Conservation (phyloP, 768 basidiomycete species). For the Russula griseocarnosa region DNA sequence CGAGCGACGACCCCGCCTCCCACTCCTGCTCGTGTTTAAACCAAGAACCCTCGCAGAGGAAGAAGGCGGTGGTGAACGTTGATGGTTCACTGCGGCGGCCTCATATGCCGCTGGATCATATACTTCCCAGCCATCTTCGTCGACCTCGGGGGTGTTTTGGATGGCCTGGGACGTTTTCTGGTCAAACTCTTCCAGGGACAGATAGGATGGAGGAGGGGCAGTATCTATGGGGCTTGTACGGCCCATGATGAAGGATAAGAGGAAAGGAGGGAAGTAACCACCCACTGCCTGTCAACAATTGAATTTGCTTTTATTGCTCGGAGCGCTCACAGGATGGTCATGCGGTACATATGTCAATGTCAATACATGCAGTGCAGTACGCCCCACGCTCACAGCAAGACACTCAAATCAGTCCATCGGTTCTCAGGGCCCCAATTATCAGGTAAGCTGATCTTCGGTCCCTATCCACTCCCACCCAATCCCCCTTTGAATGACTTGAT, state of each 20-base stretch:
- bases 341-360: too few relatives aligned
- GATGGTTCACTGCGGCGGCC: conserved; percentile 13
- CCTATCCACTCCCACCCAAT: conserved; percentile 76
- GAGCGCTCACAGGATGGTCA: too few relatives aligned
- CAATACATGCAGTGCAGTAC: not conserved
- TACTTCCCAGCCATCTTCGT: conserved; percentile 21
- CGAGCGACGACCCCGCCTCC: not conserved
- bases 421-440: conserved; percentile 70
- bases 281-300: too few relatives aligned
- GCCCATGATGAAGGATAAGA: not conserved
- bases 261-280: not conserved
- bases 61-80: conserved; percentile 1
- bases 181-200: conserved; percentile 22
- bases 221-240: not conserved
- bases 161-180: conserved; percentile 18
- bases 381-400: not conserved
- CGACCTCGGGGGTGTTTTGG: conserved; percentile 12
- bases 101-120: conserved; percentile 24
- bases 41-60: conserved; percentile 13
- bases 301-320: too few relatives aligned
- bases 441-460: conserved; percentile 76
- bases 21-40: not conserved
- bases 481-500: conserved; percentile 48
- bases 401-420: conserved; percentile 59
- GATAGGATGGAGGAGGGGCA: conserved; percentile 25